These are phyloP conservation scores for Aureobasidium sp. DNA, from an alignment of 2,329 filamentous ascomycete species.

Conservation along the genomic window DNA sequence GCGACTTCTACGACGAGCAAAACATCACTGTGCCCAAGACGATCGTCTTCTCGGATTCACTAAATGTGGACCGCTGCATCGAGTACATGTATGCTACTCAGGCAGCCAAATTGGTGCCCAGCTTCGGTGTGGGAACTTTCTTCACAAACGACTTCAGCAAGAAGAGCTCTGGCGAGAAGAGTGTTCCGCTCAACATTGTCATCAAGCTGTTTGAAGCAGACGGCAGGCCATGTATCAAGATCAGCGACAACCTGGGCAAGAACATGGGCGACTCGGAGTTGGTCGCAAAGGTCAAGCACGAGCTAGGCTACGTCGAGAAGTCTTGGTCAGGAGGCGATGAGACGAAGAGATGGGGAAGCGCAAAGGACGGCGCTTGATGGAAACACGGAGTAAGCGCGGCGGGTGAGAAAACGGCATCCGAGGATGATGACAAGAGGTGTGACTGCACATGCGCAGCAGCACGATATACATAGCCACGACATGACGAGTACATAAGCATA, in stretches of 20 bases:
- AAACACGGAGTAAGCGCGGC: background rate
- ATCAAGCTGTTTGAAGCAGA: conserved; percentile 87
- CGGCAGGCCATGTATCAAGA: conserved; percentile 79
- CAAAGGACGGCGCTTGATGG: background rate
- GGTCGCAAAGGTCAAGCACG: conserved; percentile 73
- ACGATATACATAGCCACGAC: conserved; percentile 3
- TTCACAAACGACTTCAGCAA: conserved; percentile 87
- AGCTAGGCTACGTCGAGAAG: conserved; percentile 78
- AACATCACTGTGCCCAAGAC: conserved; percentile 74
- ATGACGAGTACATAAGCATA: conserved; percentile 2
- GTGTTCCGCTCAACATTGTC: conserved; percentile 88
- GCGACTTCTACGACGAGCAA: conserved; percentile 68
- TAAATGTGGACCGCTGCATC: conserved; percentile 84
- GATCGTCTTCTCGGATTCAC: conserved; percentile 90
- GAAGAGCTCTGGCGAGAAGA: conserved; percentile 67
- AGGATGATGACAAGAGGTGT: background rate
- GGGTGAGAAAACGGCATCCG: background rate
- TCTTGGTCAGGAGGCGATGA: conserved; percentile 80
- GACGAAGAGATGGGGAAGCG: conserved; percentile 65
- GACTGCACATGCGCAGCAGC: background rate
- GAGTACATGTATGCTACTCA: conserved; percentile 84
- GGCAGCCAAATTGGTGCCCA: conserved; percentile 69
- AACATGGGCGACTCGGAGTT: conserved; percentile 81
- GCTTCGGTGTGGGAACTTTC: conserved; percentile 92
- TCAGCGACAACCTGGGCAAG: conserved; percentile 81